These are phyloP conservation scores for Phytophthora pistaciae DNA, from an alignment of 352 stramenopile genomes.

Conservation along the genomic window DNA sequence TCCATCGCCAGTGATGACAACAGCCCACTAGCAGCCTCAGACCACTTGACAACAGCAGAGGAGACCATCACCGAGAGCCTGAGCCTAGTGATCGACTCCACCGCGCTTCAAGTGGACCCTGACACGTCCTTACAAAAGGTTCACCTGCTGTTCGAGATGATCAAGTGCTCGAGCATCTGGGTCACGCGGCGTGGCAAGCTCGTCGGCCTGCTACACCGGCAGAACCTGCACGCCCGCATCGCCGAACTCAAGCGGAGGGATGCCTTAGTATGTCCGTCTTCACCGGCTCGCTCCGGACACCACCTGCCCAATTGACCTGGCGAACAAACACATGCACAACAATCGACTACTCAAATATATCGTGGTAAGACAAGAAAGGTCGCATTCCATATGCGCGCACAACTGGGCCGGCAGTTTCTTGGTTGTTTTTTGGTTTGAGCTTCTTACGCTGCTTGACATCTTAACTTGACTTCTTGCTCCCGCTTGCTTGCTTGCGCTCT, in stretches of 20 bases:
- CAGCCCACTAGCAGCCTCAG: not conserved
- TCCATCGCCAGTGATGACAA: slow-evolving; percentile 1
- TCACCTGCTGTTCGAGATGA: slow-evolving; percentile 83
- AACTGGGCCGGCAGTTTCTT: slow-evolving; percentile 28
- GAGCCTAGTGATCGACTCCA: slow-evolving; percentile 49
- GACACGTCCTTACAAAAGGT: slow-evolving; percentile 66
- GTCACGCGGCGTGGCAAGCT: slow-evolving; percentile 63
- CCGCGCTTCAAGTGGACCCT: slow-evolving; percentile 62
- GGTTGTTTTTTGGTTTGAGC: slow-evolving; percentile 21
- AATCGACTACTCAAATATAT: slow-evolving; percentile 4
- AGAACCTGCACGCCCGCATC: slow-evolving; percentile 52
- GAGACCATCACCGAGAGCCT: slow-evolving; percentile 15
- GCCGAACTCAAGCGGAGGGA: slow-evolving; percentile 38
- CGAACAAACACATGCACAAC: slow-evolving; percentile 18
- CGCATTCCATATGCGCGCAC: slow-evolving; percentile 2
- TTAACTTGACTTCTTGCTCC: slow-evolving; percentile 31
- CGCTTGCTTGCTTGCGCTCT: slow-evolving; percentile 14
- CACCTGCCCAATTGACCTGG: slow-evolving; percentile 8
- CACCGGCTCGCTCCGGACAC: slow-evolving; percentile 18
- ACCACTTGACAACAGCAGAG: not conserved
- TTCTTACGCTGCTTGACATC: slow-evolving; percentile 18
- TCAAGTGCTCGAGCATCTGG: slow-evolving; percentile 70
- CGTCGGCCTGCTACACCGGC: slow-evolving; percentile 59
- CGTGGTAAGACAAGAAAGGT: slow-evolving; percentile 21
- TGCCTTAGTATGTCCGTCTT: slow-evolving; percentile 7